Base-by-base conservation (phyloP, 2,329 filamentous ascomycete genomes). In the Lasiodiplodia theobromae region DNA sequence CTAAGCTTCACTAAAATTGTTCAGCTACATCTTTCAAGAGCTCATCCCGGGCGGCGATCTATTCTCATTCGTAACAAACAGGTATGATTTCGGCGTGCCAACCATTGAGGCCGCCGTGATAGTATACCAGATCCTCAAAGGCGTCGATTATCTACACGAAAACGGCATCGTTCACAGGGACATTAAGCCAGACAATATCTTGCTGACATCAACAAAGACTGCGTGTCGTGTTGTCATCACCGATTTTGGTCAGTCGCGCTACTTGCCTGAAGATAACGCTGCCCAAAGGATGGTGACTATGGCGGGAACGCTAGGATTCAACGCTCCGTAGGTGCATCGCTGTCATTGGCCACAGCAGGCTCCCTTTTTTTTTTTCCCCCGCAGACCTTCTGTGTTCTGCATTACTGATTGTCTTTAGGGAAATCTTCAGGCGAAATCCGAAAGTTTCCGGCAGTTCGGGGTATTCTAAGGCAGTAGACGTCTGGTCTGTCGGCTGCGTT, bases 141-240 rank as follows among this genome's bases (percentile, higher is more conserved):
- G 86, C 2, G 74, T 89, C n/a, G 77, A 86, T 18, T 88, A 89
- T 72, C 77, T 90, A 0, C 88, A 90, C 73, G 76, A 79, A 3
- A 79, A 81, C 8, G 78, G 83, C 51, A 85, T 90, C 53, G 86
- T 86, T 4, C 88, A 90, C 74, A 82, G 88, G 38, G 88, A 90
- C 72, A 80, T 90, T 60, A 90, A 90, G 72, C 87, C 87, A 0
- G 88, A 90, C 65, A 90, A 90, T 71, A 84, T 90, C 10, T 80
- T 90, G 37, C 83, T 90, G 82, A 86, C 85, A 0, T 86, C 85
- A 1, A 80, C 85, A 64, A 78, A 80, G 16, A 77, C 79, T 53
- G 83, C 84, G 3, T 81, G 82, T 25, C 82, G 88, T 25, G 79
- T 89, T 8, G 81, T 90, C 1, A 79, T 90, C 52, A 87, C 86